Base-by-base conservation (phyloP, 177 flowering plant species). In the Vitis hybrid region DNA sequence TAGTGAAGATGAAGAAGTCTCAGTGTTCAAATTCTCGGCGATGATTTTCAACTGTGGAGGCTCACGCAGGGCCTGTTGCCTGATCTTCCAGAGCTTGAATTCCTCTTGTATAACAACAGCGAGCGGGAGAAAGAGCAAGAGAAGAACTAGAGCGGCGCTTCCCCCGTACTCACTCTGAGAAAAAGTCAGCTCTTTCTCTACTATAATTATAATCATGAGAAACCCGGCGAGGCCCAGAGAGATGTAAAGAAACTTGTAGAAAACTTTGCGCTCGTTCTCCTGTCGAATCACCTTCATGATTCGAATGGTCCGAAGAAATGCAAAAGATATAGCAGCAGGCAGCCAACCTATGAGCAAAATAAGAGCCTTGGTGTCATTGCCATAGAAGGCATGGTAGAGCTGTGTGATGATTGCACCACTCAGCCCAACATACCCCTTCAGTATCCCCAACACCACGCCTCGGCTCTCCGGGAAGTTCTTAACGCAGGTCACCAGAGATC, bases 351-450 rank as follows among this genome's bases (percentile, higher is more conserved):
- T 80, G 15, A 86, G 72, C 61, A 86, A 49, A 62, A 86, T 83
- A 51, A 86, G 74, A 11, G 85, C 8, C 62, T 75, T 75, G 0
- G 82, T 2, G 24, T 84, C 81, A 24, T 79, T 56, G 4, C 72
- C 76, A 56, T 86, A 84, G 49, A 82, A 24, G 17, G 84, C 87
- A 62, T 64, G 77, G 69, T 66, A 86, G 13, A 86, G 47, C 17
- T 84, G 90, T 0, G 90, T 86, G n/a, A 86, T 78, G 3, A 86
- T 86, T 0, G 88, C 90, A 0, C 90, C 90, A 65, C 90, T 86
- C 1, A 84, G 78, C 0, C 88, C 88, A 0, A 85, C 84, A 58
- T 76, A 85, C 0, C 87, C 87, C 68, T 85, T 85, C 58, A 86
- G 67, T 11, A 86, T 69, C 59, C 87, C 89, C 2, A 86, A 38